A percentile compares a stretch with the other conserved stretches of the same genome.
Evolutionary conservation across 805 yeast genomes (phyloP).

Genomic region (Starmerella stellata): DNA sequence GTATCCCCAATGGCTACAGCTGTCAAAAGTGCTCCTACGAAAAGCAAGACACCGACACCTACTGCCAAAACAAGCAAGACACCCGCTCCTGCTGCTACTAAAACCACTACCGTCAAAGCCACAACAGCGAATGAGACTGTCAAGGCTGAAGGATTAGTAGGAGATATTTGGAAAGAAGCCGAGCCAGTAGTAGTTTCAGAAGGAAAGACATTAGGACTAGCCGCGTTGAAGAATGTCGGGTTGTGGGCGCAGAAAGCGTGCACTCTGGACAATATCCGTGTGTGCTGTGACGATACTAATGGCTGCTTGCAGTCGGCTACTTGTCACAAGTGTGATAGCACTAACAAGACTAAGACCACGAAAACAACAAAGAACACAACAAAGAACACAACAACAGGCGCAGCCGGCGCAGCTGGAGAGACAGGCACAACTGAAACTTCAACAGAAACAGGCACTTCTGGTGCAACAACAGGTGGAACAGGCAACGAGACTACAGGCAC

Average conservation of each 20-base stretch:
- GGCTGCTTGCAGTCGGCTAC: neutral
- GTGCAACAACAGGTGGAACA: neutral
- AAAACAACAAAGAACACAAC: neutral
- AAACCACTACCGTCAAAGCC: neutral
- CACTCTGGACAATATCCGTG: constrained; percentile 4
- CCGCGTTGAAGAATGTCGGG: neutral
- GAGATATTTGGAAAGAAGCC: neutral
- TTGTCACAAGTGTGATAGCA: neutral
- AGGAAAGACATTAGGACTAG: neutral
- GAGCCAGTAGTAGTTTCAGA: neutral
- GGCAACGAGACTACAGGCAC: neutral
- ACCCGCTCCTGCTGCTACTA: neutral
- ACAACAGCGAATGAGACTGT: neutral
- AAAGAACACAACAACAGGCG: neutral
- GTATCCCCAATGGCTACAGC: too few species aligned
- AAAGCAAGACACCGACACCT: too few species aligned
- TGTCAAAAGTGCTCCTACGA: too few species aligned
- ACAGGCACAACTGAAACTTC: neutral
- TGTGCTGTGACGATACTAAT: constrained; percentile 1
- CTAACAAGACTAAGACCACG: neutral
- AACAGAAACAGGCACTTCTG: neutral
- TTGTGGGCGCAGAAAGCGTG: constrained; percentile 1
- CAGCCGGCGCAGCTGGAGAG: neutral
- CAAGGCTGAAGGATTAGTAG: neutral
- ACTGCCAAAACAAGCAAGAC: too few species aligned